phyloP scores from a whole-genome alignment of 1,284 basidiomycete genomes.

The Spongiforma sp. region DNA sequence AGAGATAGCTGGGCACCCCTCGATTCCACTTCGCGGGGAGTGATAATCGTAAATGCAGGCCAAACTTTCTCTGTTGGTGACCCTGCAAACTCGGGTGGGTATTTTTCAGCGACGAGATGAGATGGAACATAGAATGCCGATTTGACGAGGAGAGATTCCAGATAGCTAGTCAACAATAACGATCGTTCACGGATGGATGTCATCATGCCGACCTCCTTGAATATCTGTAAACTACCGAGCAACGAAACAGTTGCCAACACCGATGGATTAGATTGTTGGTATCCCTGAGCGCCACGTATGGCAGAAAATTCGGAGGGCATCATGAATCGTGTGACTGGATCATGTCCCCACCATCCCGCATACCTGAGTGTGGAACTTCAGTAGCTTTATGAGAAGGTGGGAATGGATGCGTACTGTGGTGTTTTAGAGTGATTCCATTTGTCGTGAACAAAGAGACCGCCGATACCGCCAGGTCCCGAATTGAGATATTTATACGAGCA shows the following conservation, averaged over 20 bases:
- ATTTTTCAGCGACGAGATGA: slow-evolving; percentile 42
- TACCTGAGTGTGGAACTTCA: slow-evolving; percentile 53
- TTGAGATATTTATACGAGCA: slow-evolving; percentile 99
- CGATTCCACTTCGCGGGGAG: slow-evolving; percentile 67
- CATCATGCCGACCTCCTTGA: slow-evolving; percentile 81
- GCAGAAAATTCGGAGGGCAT: slow-evolving; percentile 89
- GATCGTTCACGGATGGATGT: slow-evolving; percentile 71
- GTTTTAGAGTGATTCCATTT: slow-evolving; percentile 68
- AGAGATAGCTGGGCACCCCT: slow-evolving; percentile 90
- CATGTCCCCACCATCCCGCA: slow-evolving; percentile 99
- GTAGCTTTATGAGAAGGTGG: slow-evolving; percentile 16
- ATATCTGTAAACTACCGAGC: slow-evolving; percentile 82
- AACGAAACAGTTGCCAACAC: slow-evolving; percentile 82
- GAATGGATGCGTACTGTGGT: slow-evolving; percentile 56
- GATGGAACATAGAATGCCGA: slow-evolving; percentile 67
- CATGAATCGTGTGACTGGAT: slow-evolving; percentile 84
- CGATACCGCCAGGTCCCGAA: slow-evolving; percentile 94
- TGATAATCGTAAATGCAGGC: slow-evolving; percentile 87
- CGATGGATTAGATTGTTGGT: slow-evolving; percentile 94
- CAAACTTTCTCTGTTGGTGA: slow-evolving; percentile 17
- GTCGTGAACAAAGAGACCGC: slow-evolving; percentile 90
- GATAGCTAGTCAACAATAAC: slow-evolving; percentile 67
- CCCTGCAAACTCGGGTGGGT: slow-evolving; percentile 28
- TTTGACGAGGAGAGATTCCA: slow-evolving; percentile 68
- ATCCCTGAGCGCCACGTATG: slow-evolving; percentile 90